Percentiles rank a stretch among this genome's conserved stretches.
Evolutionary conservation across 2,329 filamentous ascomycete species (phyloP).

Genomic region (Trichoderma sp.): DNA sequence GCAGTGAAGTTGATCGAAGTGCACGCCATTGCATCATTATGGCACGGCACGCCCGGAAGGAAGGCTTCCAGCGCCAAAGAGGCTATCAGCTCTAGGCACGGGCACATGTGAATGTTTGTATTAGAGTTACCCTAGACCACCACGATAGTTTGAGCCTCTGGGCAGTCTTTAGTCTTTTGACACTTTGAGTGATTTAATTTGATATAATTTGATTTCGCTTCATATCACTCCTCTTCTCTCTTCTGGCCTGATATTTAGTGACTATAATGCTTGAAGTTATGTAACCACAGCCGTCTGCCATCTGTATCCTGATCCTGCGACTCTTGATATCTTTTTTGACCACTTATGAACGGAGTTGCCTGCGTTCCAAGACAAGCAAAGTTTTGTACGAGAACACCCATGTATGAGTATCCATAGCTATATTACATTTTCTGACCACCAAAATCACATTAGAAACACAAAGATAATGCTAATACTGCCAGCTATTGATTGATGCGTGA

Average conservation of each 20-base stretch:
- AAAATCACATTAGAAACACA: neutral
- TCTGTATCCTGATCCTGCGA: neutral
- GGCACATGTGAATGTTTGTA: neutral
- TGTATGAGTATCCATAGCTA: neutral
- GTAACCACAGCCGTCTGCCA: neutral
- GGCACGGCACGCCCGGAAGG: conserved; percentile 5
- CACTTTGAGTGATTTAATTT: neutral
- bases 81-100: neutral
- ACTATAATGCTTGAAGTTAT: neutral
- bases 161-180: neutral
- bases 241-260: neutral
- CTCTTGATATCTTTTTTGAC: neutral
- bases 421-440: neutral
- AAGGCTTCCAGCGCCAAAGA: conserved; percentile 4
- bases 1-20: neutral
- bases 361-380: neutral
- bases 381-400: neutral
- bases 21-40: conserved; percentile 1
- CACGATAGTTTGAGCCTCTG: neutral
- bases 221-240: neutral
- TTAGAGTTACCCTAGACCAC: conserved; percentile 25
- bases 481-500: neutral
- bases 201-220: neutral
- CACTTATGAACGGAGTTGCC: neutral
- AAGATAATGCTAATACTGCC: neutral